Evolutionary conservation across 1,284 basidiomycete genomes (phyloP).

Genomic region (Peniophora sp.): DNA sequence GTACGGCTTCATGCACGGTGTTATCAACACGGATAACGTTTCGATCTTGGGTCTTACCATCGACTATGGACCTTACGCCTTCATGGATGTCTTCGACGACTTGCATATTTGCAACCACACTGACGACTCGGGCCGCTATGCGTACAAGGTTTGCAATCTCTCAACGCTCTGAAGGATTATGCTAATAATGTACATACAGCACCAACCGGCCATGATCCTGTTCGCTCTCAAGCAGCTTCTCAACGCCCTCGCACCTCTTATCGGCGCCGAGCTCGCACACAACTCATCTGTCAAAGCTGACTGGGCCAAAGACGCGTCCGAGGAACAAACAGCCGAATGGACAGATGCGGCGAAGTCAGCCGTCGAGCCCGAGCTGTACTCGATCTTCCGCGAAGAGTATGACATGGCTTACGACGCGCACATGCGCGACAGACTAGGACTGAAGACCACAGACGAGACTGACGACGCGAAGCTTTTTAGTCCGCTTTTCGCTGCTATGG

Average conservation of each 20-base stretch:
- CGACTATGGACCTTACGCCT: conserved; percentile 93
- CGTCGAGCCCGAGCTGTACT: conserved; percentile 51
- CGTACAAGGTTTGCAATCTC: conserved; percentile 55
- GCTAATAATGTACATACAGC: conserved; percentile 25
- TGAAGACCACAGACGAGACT: conserved; percentile 40
- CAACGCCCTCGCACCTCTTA: conserved; percentile 68
- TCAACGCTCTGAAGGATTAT: too few relatives aligned
- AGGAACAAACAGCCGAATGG: conserved; percentile 59
- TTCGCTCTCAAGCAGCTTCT: conserved; percentile 77
- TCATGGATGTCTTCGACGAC: conserved; percentile 88
- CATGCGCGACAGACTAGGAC: conserved; percentile 76
- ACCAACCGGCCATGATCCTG: conserved; percentile 53
- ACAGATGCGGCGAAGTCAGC: conserved; percentile 43
- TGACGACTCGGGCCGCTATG: conserved; percentile 81
- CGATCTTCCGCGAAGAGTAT: conserved; percentile 45
- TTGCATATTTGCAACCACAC: conserved; percentile 92
- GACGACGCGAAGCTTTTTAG: conserved; percentile 58
- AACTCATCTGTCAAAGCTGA: conserved; percentile 46
- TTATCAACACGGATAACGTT: conserved; percentile 98
- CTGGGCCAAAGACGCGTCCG: conserved; percentile 53
- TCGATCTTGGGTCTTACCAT: conserved; percentile 87
- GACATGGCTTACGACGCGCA: conserved; percentile 52
- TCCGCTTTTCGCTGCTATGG: conserved; percentile 65
- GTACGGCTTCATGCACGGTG: conserved; percentile 89
- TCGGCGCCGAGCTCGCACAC: conserved; percentile 67